Percentiles rank a stretch among this genome's conserved stretches.
Evolutionary conservation across 2,329 filamentous ascomycete species (phyloP).

Genomic region (Clonostachys sp.): DNA sequence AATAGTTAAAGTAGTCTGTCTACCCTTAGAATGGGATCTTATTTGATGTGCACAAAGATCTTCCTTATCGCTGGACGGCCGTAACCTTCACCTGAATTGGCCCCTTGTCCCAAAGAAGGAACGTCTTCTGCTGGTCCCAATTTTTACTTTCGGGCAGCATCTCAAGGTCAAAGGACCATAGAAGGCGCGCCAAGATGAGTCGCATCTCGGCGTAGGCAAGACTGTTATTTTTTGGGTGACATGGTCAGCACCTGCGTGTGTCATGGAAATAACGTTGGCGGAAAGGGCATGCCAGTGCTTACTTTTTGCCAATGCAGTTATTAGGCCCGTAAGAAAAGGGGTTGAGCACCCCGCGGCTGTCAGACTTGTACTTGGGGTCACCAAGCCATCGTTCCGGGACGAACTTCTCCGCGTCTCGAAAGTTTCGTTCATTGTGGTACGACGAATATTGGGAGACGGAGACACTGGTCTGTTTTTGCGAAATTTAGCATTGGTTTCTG

Average conservation of each 20-base stretch:
- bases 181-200: background rate
- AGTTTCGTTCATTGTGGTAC: too few species aligned
- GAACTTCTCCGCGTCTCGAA: background rate
- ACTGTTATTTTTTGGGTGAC: background rate
- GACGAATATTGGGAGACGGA: too few species aligned
- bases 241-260: background rate
- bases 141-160: background rate
- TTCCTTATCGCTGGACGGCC: too few species aligned
- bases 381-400: background rate
- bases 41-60: too few species aligned
- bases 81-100: constrained; percentile 1
- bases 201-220: background rate
- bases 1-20: too few species aligned
- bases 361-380: background rate
- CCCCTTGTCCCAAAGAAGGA: constrained; percentile 2
- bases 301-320: background rate
- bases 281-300: background rate
- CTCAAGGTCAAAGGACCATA: background rate
- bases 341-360: background rate
- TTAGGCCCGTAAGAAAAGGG: background rate
- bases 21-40: too few species aligned
- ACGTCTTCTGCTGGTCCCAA: background rate
- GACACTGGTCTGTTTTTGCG: too few species aligned
- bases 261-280: background rate
- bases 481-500: too few species aligned